Percentiles rank a stretch among this genome's conserved stretches.
phyloP scores from a whole-genome alignment of 1,284 basidiomycete species.

The Leccinum pseudoinsigne region DNA sequence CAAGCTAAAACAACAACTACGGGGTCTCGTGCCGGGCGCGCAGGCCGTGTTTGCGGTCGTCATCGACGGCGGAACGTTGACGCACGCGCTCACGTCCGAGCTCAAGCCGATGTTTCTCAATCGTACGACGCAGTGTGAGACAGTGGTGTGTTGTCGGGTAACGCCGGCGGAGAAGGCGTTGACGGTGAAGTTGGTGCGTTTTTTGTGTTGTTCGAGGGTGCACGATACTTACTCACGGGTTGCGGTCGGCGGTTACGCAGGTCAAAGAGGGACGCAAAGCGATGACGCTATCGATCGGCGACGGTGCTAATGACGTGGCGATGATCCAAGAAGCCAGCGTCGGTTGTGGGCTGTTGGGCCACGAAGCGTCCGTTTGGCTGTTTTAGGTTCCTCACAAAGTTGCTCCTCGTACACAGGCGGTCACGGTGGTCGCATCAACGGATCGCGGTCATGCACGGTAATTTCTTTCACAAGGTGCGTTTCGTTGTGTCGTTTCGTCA shows the following conservation, averaged over 20 bases:
- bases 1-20: constrained; percentile 32
- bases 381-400: constrained; percentile 91
- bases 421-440: constrained; percentile 92
- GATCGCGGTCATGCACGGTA: constrained; percentile 95
- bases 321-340: constrained; percentile 99
- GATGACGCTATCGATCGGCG: constrained; percentile 97
- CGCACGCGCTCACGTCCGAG: constrained; percentile 76
- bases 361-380: constrained; percentile 98
- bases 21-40: constrained; percentile 67
- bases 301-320: constrained; percentile 94
- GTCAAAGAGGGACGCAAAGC: constrained; percentile 95
- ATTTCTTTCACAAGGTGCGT: constrained; percentile 95
- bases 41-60: constrained; percentile 88
- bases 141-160: constrained; percentile 96
- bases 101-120: constrained; percentile 89
- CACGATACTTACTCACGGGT: constrained; percentile 5
- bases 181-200: constrained; percentile 85
- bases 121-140: constrained; percentile 94
- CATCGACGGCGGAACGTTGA: constrained; percentile 93
- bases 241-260: constrained; percentile 36
- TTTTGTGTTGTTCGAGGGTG: constrained; percentile 1
- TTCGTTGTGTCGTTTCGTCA: not conserved
- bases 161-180: constrained; percentile 96
- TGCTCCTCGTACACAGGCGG: constrained; percentile 87
- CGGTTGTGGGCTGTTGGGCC: constrained; percentile 91